Percentiles rank a stretch among this genome's conserved stretches.
Evolutionary conservation across 2,329 filamentous ascomycete species (phyloP).

Genomic region (Fusarium miscanthi): DNA sequence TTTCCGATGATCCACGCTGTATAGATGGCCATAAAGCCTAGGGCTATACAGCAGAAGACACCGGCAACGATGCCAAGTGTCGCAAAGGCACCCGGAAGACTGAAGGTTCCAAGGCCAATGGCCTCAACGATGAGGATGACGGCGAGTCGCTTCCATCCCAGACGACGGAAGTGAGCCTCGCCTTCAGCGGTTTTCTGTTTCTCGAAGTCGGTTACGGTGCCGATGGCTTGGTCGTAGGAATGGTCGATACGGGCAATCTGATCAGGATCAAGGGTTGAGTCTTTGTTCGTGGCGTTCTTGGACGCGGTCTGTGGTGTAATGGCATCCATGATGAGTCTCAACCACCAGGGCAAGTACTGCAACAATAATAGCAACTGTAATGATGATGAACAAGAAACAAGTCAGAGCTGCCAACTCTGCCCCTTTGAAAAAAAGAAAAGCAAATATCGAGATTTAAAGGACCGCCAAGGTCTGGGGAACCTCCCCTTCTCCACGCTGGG

Average conservation of each 20-base stretch:
- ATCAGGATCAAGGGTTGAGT: background rate
- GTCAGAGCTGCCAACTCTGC: background rate
- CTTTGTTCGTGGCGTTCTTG: background rate
- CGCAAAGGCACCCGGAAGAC: slow-evolving; percentile 40
- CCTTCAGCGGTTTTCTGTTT: slow-evolving; percentile 38
- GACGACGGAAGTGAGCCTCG: slow-evolving; percentile 35
- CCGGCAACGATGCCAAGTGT: slow-evolving; percentile 48
- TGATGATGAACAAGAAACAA: background rate
- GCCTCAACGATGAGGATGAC: slow-evolving; percentile 42
- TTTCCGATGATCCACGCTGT: slow-evolving; percentile 55
- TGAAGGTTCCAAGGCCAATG: slow-evolving; percentile 42
- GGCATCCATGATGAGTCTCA: slow-evolving; percentile 1
- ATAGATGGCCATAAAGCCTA: slow-evolving; percentile 55
- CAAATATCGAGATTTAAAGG: background rate
- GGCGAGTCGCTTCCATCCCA: slow-evolving; percentile 42
- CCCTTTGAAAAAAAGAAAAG: rapidly evolving
- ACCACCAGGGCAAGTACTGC: background rate
- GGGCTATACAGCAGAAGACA: slow-evolving; percentile 49
- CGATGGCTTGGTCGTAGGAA: slow-evolving; percentile 33
- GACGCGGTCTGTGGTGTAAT: background rate
- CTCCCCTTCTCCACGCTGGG: slow-evolving; percentile 11
- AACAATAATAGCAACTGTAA: background rate
- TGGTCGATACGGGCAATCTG: slow-evolving; percentile 27
- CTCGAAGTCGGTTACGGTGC: slow-evolving; percentile 41
- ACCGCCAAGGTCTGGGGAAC: slow-evolving; percentile 24